These are phyloP conservation scores for Solanum chaucha DNA, from an alignment of 257 asterid genomes.

Conservation along the genomic window DNA sequence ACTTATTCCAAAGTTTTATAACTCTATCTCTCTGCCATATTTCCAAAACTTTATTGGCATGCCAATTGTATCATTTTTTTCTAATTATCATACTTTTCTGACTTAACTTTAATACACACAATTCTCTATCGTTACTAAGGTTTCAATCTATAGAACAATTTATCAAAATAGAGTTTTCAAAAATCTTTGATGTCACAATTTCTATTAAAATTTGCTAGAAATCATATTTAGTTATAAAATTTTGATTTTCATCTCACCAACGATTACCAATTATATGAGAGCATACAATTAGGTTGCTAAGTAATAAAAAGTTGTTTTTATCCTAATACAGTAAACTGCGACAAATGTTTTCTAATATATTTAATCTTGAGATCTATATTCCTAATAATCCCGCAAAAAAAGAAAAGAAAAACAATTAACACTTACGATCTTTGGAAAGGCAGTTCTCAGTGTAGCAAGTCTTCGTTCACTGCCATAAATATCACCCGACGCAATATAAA, in stretches of 20 bases:
- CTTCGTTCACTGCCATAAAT: conserved; percentile 71
- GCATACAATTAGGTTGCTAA: background rate
- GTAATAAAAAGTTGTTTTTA: background rate
- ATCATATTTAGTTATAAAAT: background rate
- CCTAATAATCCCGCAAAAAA: background rate
- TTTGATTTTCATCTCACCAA: background rate
- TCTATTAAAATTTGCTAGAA: background rate
- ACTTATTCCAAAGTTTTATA: too few relatives aligned
- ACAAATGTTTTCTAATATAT: background rate
- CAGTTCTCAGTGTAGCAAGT: conserved; percentile 55
- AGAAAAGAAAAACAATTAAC: background rate
- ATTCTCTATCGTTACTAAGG: background rate
- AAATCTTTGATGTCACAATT: background rate
- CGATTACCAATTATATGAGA: background rate
- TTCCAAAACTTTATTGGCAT: background rate
- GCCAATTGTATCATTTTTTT: background rate
- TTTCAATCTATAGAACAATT: background rate
- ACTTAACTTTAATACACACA: background rate
- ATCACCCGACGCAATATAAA: conserved; percentile 90
- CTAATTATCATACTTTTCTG: background rate
- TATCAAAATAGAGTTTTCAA: background rate
- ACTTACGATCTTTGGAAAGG: conserved; percentile 79
- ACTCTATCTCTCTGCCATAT: background rate
- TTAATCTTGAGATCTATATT: background rate
- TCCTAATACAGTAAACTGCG: background rate